Evolutionary conservation across 345 rosid species (phyloP).

Genomic region (Sonneratia caseolaris): DNA sequence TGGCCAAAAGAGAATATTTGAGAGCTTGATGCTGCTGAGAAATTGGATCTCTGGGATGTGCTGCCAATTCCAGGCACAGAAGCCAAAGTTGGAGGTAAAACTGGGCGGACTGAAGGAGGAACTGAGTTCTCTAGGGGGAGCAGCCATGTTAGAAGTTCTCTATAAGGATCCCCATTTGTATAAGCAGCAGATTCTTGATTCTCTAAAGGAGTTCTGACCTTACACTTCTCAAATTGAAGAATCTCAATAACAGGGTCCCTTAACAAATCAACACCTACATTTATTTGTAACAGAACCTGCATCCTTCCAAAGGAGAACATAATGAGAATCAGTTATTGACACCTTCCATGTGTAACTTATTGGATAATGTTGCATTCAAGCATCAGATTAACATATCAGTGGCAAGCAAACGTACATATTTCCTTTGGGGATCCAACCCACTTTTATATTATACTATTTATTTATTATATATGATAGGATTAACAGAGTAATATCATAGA

Average conservation of each 20-base stretch:
- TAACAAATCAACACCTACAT: slow-evolving; percentile 57
- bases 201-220: slow-evolving; percentile 26
- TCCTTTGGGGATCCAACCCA: background rate
- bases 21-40: slow-evolving; percentile 52
- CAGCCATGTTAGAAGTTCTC: slow-evolving; percentile 83
- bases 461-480: background rate
- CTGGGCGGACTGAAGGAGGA: slow-evolving; percentile 44
- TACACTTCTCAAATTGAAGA: slow-evolving; percentile 88
- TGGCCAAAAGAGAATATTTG: slow-evolving; percentile 80
- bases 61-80: slow-evolving; percentile 48
- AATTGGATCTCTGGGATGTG: slow-evolving; percentile 39
- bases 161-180: slow-evolving; percentile 51
- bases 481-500: background rate
- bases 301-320: slow-evolving; percentile 80
- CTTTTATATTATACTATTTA: background rate
- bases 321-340: slow-evolving; percentile 34
- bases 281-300: slow-evolving; percentile 90
- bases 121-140: slow-evolving; percentile 74
- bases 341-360: background rate
- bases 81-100: slow-evolving; percentile 46
- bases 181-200: slow-evolving; percentile 24
- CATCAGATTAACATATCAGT: background rate
- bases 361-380: background rate
- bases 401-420: background rate
- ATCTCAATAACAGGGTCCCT: slow-evolving; percentile 88